phyloP scores from a whole-genome alignment of 1,284 basidiomycete species.

The Coriolopsis trogii region DNA sequence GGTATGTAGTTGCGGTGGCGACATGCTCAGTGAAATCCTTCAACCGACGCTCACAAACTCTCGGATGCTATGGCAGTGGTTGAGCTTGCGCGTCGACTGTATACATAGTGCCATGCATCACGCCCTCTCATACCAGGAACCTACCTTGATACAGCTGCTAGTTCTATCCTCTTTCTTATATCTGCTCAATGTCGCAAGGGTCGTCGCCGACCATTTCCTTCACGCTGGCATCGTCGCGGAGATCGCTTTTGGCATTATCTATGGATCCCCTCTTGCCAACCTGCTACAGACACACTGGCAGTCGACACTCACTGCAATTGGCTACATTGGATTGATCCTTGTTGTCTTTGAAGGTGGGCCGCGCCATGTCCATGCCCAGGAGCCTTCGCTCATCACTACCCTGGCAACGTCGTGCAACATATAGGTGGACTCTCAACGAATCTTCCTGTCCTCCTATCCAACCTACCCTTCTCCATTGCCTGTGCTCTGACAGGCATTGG shows the following conservation, averaged over 20 bases:
- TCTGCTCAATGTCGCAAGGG: constrained; percentile 26
- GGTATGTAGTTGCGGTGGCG: too few relatives aligned
- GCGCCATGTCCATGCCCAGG: background rate
- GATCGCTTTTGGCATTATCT: constrained; percentile 50
- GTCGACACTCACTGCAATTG: constrained; percentile 44
- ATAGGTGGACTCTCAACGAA: constrained; percentile 49
- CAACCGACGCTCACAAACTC: too few relatives aligned
- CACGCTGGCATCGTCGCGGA: constrained; percentile 42
- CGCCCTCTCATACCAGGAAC: constrained; percentile 27
- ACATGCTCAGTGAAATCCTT: too few relatives aligned
- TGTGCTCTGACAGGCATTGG: constrained; percentile 50
- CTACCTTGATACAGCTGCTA: constrained; percentile 24
- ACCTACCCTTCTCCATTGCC: constrained; percentile 43
- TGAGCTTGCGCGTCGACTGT: too few relatives aligned
- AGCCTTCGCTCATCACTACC: background rate
- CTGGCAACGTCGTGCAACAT: background rate
- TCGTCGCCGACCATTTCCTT: constrained; percentile 24
- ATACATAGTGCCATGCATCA: too few relatives aligned
- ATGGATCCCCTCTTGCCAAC: constrained; percentile 44
- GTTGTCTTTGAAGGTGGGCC: constrained; percentile 55
- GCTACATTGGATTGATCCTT: constrained; percentile 55
- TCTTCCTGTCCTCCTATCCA: constrained; percentile 39
- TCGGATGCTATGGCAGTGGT: too few relatives aligned
- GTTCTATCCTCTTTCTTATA: constrained; percentile 30
- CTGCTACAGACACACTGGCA: constrained; percentile 45